Conservation (phyloP, 441 rosid species). For the Populus hybrid region DNA sequence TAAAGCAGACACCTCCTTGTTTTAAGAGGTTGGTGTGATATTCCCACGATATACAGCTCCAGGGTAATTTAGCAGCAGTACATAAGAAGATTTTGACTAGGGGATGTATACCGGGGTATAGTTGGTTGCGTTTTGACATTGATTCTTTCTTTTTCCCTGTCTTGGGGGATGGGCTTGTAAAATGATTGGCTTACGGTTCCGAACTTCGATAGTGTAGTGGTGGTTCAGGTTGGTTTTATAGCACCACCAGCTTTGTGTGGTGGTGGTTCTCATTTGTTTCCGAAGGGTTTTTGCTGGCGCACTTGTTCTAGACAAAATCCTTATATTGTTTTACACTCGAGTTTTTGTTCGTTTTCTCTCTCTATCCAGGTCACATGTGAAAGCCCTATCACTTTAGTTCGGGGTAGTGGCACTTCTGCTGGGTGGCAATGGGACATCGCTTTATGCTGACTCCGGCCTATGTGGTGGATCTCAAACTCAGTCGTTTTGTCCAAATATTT, state of each 20-base stretch:
- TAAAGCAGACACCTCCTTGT: slow-evolving; percentile 16
- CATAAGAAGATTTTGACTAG: slow-evolving; percentile 43
- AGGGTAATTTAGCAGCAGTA: slow-evolving; percentile 46
- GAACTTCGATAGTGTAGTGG: slow-evolving; percentile 14
- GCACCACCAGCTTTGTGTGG: neutral
- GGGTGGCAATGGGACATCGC: too few relatives aligned
- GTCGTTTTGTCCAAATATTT: neutral
- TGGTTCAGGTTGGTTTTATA: slow-evolving; percentile 16
- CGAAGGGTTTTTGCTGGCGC: neutral
- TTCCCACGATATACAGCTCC: slow-evolving; percentile 26
- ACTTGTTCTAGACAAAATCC: neutral
- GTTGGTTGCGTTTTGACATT: slow-evolving; percentile 26
- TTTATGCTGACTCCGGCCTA: neutral
- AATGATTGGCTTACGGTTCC: slow-evolving; percentile 13
- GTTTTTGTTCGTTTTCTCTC: too few relatives aligned
- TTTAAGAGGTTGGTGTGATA: slow-evolving; percentile 24
- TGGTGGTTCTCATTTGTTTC: neutral
- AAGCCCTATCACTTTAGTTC: too few relatives aligned
- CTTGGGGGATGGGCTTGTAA: slow-evolving; percentile 24
- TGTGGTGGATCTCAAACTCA: neutral
- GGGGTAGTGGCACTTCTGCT: too few relatives aligned
- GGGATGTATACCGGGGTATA: slow-evolving; percentile 40
- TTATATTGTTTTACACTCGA: too few relatives aligned
- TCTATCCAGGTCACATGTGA: too few relatives aligned
- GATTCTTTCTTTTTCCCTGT: slow-evolving; percentile 14